These are phyloP conservation scores for Trapa bicornis DNA, from an alignment of 345 rosid species.

Conservation along the genomic window DNA sequence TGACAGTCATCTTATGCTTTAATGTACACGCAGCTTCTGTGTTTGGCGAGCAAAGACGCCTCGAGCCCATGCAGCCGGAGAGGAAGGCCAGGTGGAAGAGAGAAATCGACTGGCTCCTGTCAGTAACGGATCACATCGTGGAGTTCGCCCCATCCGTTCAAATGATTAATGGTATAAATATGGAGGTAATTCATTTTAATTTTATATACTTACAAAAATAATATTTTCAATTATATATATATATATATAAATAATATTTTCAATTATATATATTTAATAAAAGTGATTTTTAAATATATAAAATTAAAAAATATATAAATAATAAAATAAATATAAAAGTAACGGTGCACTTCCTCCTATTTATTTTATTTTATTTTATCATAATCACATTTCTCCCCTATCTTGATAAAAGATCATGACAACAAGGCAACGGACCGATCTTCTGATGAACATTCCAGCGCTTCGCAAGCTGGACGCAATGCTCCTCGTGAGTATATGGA, in stretches of 20 bases:
- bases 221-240: no score
- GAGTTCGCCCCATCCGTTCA: conserved; percentile 59
- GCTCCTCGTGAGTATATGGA: conserved; percentile 53
- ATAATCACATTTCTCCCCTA: no score
- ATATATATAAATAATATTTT: no score
- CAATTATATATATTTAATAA: no score
- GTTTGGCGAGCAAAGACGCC: conserved; percentile 20
- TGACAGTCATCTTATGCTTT: not conserved
- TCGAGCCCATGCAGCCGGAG: conserved; percentile 57
- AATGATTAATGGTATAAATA: conserved; percentile 17
- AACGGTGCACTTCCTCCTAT: no score
- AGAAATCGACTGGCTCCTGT: conserved; percentile 57
- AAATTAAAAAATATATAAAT: no score
- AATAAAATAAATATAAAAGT: no score
- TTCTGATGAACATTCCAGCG: conserved; percentile 58
- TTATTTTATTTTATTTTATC: no score
- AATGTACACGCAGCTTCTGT: conserved; percentile 14
- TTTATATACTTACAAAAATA: no score
- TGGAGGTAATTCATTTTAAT: conserved; percentile 28
- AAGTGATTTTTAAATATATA: no score
- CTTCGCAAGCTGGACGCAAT: conserved; percentile 53
- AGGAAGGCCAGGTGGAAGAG: conserved; percentile 50
- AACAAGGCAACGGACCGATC: conserved; percentile 64
- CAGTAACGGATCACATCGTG: conserved; percentile 56
- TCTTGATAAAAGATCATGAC: conserved; percentile 48